These are phyloP conservation scores for Glycyrrhiza uralensis DNA, from an alignment of 306 rosid genomes.

Conservation along the genomic window DNA sequence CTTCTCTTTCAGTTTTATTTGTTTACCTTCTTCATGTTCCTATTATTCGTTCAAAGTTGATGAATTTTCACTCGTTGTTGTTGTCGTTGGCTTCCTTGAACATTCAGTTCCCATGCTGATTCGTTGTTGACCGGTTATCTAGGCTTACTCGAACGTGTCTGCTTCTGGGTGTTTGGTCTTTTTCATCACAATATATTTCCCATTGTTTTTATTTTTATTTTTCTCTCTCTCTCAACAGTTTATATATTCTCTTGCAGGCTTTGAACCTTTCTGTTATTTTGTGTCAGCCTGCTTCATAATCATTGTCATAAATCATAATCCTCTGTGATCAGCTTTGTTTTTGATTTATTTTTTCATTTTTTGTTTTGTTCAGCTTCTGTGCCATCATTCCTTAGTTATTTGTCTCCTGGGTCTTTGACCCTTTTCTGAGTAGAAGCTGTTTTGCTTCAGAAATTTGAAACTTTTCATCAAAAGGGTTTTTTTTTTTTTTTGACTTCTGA, in stretches of 20 bases:
- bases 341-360: background rate
- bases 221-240: background rate
- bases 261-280: conserved; percentile 24
- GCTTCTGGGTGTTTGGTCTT: conserved; percentile 17
- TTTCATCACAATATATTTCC: conserved; percentile 34
- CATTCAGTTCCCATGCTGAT: conserved; percentile 21
- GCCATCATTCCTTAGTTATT: background rate
- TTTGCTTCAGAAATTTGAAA: background rate
- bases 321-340: conserved; percentile 20
- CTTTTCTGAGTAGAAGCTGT: conserved; percentile 29
- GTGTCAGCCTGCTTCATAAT: conserved; percentile 23
- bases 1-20: no score
- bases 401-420: conserved; percentile 29
- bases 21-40: background rate
- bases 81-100: conserved; percentile 23
- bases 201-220: conserved; percentile 25
- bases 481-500: conserved; percentile 12
- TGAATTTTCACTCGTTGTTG: conserved; percentile 18
- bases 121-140: conserved; percentile 14
- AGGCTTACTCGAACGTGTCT: conserved; percentile 8
- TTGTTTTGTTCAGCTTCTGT: background rate
- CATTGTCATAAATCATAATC: background rate
- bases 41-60: background rate
- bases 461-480: background rate
- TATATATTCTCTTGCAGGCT: background rate